A percentile compares a stretch with the other conserved stretches of the same genome.
phyloP scores from a whole-genome alignment of 805 yeast genomes.

The Saturnispora galanensis region DNA sequence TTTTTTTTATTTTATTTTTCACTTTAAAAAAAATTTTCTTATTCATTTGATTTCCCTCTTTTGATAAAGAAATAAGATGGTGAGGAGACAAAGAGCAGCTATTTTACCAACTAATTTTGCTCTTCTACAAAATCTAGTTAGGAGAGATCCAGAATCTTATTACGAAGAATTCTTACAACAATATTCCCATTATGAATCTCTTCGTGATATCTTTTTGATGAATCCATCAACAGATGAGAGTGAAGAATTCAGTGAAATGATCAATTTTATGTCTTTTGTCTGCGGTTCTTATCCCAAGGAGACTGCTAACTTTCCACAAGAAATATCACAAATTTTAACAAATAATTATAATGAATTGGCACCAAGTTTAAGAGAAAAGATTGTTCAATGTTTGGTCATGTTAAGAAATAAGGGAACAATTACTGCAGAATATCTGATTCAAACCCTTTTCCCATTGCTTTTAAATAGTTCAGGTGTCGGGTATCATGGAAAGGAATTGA shows the following conservation, averaged over 20 bases:
- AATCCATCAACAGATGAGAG: conserved; percentile 55
- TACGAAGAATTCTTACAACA: conserved; percentile 91
- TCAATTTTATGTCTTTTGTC: conserved; percentile 89
- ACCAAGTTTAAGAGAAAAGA: conserved; percentile 84
- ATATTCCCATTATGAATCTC: conserved; percentile 83
- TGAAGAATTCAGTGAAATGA: conserved; percentile 68
- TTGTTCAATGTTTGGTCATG: conserved; percentile 83
- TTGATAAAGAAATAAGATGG: conserved; percentile 41
- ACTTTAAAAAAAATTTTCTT: conserved; percentile 1
- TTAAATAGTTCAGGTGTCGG: conserved; percentile 37
- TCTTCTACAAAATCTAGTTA: conserved; percentile 80
- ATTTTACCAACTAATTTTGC: conserved; percentile 88
- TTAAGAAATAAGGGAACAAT: conserved; percentile 77
- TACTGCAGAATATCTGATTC: conserved; percentile 69
- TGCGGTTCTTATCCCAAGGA: conserved; percentile 85
- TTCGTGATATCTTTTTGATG: conserved; percentile 74
- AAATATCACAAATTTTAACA: conserved; percentile 54
- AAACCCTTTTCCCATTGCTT: conserved; percentile 80
- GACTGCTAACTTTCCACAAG: conserved; percentile 76
- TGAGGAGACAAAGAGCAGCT: conserved; percentile 82
- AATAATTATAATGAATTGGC: conserved; percentile 74
- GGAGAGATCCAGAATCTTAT: conserved; percentile 90
- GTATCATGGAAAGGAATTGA: conserved; percentile 68
- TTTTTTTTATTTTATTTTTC: not conserved
- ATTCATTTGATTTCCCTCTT: conserved; percentile 3